phyloP scores from a whole-genome alignment of 116 monocot genomes.

The Papilionanthe hybrid region DNA sequence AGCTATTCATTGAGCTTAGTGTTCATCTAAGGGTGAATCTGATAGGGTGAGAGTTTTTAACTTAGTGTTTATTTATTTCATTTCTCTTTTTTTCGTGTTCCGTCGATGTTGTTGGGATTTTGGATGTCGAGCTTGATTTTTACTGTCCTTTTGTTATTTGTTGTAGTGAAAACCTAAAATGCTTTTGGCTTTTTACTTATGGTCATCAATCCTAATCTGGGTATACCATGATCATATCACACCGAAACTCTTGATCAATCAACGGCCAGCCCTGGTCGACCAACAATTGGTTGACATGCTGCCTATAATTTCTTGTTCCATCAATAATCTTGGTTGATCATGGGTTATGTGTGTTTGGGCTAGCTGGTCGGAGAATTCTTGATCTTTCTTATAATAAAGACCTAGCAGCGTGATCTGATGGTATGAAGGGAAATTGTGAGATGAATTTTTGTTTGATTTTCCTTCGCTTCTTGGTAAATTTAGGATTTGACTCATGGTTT shows the following conservation, averaged over 20 bases:
- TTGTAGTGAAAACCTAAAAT: too few species aligned
- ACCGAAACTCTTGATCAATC: not conserved
- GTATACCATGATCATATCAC: not conserved
- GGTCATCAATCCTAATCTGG: not conserved
- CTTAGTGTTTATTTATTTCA: not conserved
- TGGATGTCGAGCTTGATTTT: not conserved
- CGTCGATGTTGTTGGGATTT: not conserved
- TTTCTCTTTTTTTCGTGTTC: not conserved
- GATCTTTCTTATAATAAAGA: not conserved
- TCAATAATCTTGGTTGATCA: not conserved
- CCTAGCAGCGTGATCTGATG: not conserved
- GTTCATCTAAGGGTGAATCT: constrained; percentile 45
- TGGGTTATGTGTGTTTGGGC: not conserved
- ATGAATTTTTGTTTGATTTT: not conserved
- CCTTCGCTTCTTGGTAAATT: not conserved
- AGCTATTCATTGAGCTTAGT: constrained; percentile 50
- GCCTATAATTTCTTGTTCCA: not conserved
- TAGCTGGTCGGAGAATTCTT: not conserved
- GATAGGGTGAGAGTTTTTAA: constrained; percentile 29
- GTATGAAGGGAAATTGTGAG: not conserved
- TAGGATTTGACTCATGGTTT: not conserved
- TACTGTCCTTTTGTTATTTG: not conserved
- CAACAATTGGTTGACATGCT: not conserved
- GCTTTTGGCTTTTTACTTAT: not conserved
- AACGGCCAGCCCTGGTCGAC: not conserved